These are phyloP conservation scores for Pistacia integerrima DNA, from an alignment of 345 rosid genomes.

Conservation along the genomic window DNA sequence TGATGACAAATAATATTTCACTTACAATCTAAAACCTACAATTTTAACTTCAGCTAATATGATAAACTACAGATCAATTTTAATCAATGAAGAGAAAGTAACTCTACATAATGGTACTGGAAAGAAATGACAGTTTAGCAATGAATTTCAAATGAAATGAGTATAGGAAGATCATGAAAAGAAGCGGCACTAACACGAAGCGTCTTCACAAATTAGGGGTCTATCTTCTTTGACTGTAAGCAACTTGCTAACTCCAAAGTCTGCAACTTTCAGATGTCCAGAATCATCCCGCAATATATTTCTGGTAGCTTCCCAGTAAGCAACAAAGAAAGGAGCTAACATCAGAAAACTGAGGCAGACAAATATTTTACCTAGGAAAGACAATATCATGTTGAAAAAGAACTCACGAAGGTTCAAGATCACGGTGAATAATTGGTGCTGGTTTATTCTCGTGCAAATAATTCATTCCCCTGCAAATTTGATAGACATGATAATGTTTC, in stretches of 20 bases:
- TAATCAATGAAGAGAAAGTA: background rate
- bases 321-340: conserved; percentile 33
- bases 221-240: conserved; percentile 83
- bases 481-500: conserved; percentile 16
- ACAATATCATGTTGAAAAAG: conserved; percentile 17
- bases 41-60: background rate
- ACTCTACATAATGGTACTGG: background rate
- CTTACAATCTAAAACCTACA: background rate
- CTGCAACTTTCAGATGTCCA: conserved; percentile 95
- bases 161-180: background rate
- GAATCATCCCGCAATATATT: conserved; percentile 93
- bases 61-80: background rate
- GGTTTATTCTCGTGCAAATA: conserved; percentile 91
- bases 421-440: conserved; percentile 89
- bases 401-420: conserved; percentile 99
- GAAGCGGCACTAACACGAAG: conserved; percentile 62
- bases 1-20: conserved; percentile 19
- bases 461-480: conserved; percentile 80
- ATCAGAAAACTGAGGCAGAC: conserved; percentile 37
- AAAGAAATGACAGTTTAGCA: background rate
- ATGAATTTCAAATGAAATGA: conserved; percentile 2
- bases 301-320: conserved; percentile 50
- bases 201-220: conserved; percentile 62
- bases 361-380: conserved; percentile 6
- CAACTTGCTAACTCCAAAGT: conserved; percentile 92